Evolutionary conservation across 2,329 filamentous ascomycete genomes (phyloP), one percentile per base, ranked within the genome.

Genomic region (Coniochaeta prunicola): DNA sequence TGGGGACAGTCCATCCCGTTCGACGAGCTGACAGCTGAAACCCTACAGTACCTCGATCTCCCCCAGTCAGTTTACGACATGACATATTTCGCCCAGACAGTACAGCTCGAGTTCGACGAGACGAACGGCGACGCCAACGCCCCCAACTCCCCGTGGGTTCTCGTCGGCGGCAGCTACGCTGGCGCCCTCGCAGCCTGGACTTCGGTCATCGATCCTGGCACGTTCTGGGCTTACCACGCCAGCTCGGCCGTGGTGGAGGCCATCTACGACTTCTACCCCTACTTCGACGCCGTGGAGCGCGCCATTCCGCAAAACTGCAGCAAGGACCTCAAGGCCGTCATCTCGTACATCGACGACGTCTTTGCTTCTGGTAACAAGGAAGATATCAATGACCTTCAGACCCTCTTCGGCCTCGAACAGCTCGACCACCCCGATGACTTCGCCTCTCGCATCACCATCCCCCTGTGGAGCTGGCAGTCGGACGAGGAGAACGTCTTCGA

Each of bases 301-400:
- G 75, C 76, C 34, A 76, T 81, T 17, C 53, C 53, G 53, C 53
- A 71, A 71, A 48, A 81, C 64, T 88, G 88, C 67, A 80, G 79
- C 61, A 76, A 76, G 54, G 76, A 83, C 69, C 74, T 87, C 62
- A 84, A 87, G 69, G 82, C 84, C 17, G 76, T 84, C 6, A 76
- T 80, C 1, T 82, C 84, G 0, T 87, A 63, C 56, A 73, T 88
- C 38, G 72, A 74, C 36, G 83, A 86, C 66, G 74, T 63, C 45
- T 73, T 88, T 40, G 72, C 74, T 33, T 83, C 87, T 66, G 75
- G 85, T 34, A 82, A 80, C 2, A 66, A 56, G 63, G 70, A 57
- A 60, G 75, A 58, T 63, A 70, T 73, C 60, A 62, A 63, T 31
- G 65, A 66, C 0, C 66, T 80, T 5, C 77, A 80, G 62, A 63